Conservation (phyloP, 192 early-diverging fungal species). For the Gryganskiella cystojenkinii region DNA sequence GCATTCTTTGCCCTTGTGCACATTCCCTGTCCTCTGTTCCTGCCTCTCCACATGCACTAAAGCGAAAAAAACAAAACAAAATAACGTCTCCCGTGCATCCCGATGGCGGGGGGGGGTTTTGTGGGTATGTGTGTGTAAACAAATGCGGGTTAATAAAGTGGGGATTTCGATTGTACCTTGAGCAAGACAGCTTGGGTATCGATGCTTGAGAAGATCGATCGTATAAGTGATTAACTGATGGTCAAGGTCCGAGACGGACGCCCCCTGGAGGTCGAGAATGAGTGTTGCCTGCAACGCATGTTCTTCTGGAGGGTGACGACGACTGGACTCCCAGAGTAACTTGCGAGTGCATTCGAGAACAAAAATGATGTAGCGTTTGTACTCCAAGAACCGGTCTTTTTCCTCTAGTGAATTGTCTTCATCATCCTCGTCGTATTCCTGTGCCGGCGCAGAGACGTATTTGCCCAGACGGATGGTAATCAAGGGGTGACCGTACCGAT, state of each 20-base stretch:
- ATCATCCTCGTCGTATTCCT: neutral
- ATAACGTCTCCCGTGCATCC: too few relatives aligned
- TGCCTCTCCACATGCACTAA: too few relatives aligned
- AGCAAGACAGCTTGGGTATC: conserved; percentile 48
- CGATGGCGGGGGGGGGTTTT: too few relatives aligned
- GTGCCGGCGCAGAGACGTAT: conserved; percentile 38
- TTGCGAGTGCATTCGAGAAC: conserved; percentile 52
- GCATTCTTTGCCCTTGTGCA: too few relatives aligned
- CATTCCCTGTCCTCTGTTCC: too few relatives aligned
- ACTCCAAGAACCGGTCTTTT: conserved; percentile 40
- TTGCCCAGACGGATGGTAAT: conserved; percentile 45
- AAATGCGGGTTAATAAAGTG: neutral
- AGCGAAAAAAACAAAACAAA: too few relatives aligned
- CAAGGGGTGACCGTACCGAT: conserved; percentile 45
- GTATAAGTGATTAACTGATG: conserved; percentile 46
- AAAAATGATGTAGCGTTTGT: conserved; percentile 50
- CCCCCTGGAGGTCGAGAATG: conserved; percentile 41
- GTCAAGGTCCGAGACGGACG: conserved; percentile 50
- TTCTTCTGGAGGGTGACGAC: conserved; percentile 39
- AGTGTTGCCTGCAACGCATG: conserved; percentile 45
- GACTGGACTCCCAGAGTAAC: conserved; percentile 47
- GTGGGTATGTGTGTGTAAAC: too few relatives aligned
- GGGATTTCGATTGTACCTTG: conserved; percentile 44
- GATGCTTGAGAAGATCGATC: conserved; percentile 47
- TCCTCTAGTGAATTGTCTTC: conserved; percentile 16